Percentiles rank a stretch among this genome's conserved stretches.
Conservation (phyloP, 1,284 basidiomycete species). For the Ceratobasidium sp. region DNA sequence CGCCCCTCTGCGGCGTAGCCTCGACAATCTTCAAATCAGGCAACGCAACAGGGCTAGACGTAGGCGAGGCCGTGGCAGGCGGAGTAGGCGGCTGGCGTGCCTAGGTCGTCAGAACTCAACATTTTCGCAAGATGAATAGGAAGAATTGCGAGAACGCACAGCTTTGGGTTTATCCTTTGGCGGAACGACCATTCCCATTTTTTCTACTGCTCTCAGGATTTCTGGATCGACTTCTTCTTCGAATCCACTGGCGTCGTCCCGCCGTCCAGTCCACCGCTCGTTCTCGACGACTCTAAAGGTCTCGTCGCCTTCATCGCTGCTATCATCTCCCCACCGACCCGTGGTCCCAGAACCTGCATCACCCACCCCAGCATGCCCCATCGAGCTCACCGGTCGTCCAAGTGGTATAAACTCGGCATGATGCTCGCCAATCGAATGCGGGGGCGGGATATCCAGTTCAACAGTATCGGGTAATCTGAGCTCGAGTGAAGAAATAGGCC, state of each 20-base stretch:
- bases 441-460: conserved; percentile 64
- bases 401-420: conserved; percentile 24
- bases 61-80: conserved; percentile 7
- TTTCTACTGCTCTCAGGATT: conserved; percentile 34
- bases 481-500: conserved; percentile 14
- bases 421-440: conserved; percentile 59
- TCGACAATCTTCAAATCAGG: conserved; percentile 24
- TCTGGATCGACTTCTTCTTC: conserved; percentile 43
- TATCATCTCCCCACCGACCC: conserved; percentile 57
- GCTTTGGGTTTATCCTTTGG: conserved; percentile 15
- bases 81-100: conserved; percentile 23
- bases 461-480: conserved; percentile 16
- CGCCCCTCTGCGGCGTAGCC: conserved; percentile 32
- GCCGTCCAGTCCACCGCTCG: conserved; percentile 55
- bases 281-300: conserved; percentile 46
- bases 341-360: conserved; percentile 58
- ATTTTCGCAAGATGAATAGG: conserved; percentile 15
- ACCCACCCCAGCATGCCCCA: conserved; percentile 59
- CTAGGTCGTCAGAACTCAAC: conserved; percentile 2
- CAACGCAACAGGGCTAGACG: not conserved
- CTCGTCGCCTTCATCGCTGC: conserved; percentile 58
- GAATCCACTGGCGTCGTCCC: conserved; percentile 72
- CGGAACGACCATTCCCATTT: conserved; percentile 42
- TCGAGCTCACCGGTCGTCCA: conserved; percentile 37
- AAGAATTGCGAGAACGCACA: conserved; percentile 23